A percentile compares a stretch with the other conserved stretches of the same genome.
Conservation (phyloP, 2,329 filamentous ascomycete genomes). For the Apiospora malaysiana region DNA sequence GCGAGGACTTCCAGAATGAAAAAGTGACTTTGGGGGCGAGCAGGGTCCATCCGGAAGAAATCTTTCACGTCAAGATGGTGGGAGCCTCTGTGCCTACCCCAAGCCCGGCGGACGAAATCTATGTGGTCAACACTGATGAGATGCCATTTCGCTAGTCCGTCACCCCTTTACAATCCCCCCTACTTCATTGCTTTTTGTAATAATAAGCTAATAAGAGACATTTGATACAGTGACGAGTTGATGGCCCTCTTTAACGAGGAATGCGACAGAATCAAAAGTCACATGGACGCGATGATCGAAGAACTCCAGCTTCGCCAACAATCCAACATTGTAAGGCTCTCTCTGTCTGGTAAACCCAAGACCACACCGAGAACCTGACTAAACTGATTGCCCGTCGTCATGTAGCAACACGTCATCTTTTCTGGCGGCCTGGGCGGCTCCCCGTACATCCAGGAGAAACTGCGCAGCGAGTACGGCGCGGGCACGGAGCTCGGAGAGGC, state of each 20-base stretch:
- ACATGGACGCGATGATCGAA: neutral
- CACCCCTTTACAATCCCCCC: no score
- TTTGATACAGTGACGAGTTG: neutral
- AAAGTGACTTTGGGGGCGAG: neutral
- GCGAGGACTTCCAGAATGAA: neutral
- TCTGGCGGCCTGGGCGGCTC: neutral
- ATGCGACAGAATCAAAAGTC: neutral
- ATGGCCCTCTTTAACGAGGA: neutral
- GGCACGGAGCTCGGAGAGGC: neutral
- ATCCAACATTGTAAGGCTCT: neutral
- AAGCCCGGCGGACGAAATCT: neutral
- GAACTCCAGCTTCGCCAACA: neutral
- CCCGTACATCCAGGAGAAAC: neutral
- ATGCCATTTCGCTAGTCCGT: neutral
- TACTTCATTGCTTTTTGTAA: no score
- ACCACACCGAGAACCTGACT: no score
- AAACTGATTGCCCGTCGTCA: no score
- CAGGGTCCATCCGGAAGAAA: neutral
- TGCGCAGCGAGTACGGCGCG: neutral
- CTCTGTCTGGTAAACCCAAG: no score
- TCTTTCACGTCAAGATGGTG: neutral
- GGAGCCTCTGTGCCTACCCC: neutral
- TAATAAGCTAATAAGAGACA: no score
- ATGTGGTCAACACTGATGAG: neutral
- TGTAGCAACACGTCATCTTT: neutral